Base-by-base conservation (phyloP, 2,329 filamentous ascomycete species). In the Diatrype stigma region DNA sequence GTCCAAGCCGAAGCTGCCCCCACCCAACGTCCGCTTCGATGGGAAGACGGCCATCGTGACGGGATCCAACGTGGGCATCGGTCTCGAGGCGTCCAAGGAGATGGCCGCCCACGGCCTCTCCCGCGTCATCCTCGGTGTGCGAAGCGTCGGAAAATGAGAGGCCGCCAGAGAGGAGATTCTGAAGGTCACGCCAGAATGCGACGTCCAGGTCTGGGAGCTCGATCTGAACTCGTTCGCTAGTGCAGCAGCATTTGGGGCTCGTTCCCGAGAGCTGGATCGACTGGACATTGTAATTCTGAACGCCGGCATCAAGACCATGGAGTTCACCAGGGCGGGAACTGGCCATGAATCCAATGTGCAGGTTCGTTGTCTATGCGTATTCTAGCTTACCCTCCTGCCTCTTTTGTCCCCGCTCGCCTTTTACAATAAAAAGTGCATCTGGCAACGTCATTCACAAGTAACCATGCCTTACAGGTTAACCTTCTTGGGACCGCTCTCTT, bases 401-500 rank as follows among this genome's bases (percentile, higher is more conserved):
- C n/a, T n/a, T n/a, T n/a, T n/a, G n/a, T n/a, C n/a, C n/a, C n/a
- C n/a, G n/a, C n/a, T n/a, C n/a, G n/a, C n/a, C n/a, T n/a, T n/a
- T n/a, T n/a, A n/a, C n/a, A n/a, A n/a, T n/a, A n/a, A n/a, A n/a
- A n/a, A n/a, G n/a, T n/a, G n/a, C n/a, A n/a, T n/a, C n/a, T n/a
- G n/a, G n/a, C n/a, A n/a, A n/a, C n/a, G n/a, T n/a, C n/a, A n/a
- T n/a, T n/a, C n/a, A n/a, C n/a, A n/a, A n/a, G n/a, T n/a, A n/a
- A n/a, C n/a, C n/a, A n/a, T n/a, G n/a, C n/a, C n/a, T n/a, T n/a
- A 5, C 19, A 48, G 48, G 47, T 50, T 7, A 58, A 57, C 47
- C 49, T 60, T 16, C 48, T 60, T 14, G 59, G 59, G 7, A 61
- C 53, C 2, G 57, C 57, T 1, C 46, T 60, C 14, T 48, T 61